These are phyloP conservation scores for Myochromella boudieri DNA, from an alignment of 768 basidiomycete species.

Conservation along the genomic window DNA sequence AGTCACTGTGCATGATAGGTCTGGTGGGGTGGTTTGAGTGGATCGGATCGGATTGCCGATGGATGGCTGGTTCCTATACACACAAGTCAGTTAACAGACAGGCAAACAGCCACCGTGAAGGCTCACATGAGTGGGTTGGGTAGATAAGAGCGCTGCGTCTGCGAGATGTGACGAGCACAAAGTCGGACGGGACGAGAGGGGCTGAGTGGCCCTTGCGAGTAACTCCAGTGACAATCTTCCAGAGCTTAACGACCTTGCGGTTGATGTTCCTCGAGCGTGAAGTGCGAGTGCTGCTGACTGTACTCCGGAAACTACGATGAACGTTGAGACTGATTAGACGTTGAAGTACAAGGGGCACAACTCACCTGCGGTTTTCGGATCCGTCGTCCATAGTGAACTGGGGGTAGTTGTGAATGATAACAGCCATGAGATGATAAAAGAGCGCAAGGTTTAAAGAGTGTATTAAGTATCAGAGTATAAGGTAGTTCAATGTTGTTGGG, in stretches of 20 bases:
- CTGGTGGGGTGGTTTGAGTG: too few species aligned
- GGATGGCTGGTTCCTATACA: neutral
- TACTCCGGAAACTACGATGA: constrained; percentile 6
- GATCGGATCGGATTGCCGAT: too few species aligned
- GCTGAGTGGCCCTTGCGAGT: constrained; percentile 51
- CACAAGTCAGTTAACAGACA: neutral
- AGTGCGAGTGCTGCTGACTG: constrained; percentile 8
- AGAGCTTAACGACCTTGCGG: constrained; percentile 56
- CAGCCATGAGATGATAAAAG: constrained; percentile 16
- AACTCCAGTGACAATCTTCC: constrained; percentile 60
- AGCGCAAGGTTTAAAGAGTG: constrained; percentile 1
- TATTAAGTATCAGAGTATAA: constrained; percentile 3
- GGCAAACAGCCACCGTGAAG: neutral
- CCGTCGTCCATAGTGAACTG: constrained; percentile 28
- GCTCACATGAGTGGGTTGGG: neutral
- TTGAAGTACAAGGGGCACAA: neutral
- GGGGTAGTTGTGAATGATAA: constrained; percentile 21
- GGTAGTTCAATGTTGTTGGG: constrained; percentile 2
- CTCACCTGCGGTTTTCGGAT: constrained; percentile 15
- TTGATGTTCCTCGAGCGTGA: constrained; percentile 48
- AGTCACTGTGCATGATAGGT: too few species aligned
- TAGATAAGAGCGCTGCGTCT: constrained; percentile 50
- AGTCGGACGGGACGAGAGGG: constrained; percentile 57
- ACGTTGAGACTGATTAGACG: neutral
- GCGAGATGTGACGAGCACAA: constrained; percentile 58